Percentiles rank a stretch among this genome's conserved stretches.
phyloP scores from a whole-genome alignment of 345 rosid species.

The Eucalyptus erythrocorys region DNA sequence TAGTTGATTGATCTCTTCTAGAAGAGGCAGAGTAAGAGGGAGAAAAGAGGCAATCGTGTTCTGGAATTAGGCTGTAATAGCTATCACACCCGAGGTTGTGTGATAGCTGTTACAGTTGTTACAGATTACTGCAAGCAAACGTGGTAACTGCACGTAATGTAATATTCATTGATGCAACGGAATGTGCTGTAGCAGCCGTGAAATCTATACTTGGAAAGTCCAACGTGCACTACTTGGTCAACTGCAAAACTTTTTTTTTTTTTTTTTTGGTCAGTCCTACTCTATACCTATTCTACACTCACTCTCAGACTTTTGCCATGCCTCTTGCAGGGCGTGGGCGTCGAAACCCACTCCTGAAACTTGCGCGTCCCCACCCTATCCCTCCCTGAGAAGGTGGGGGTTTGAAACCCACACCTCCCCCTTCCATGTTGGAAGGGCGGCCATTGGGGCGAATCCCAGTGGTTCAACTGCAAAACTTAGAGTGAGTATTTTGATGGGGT shows the following conservation, averaged over 20 bases:
- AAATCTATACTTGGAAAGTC: not conserved
- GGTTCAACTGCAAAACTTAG: not conserved
- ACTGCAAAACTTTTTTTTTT: too few relatives aligned
- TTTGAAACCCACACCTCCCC: too few relatives aligned
- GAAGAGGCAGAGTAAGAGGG: not conserved
- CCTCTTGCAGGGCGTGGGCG: too few relatives aligned
- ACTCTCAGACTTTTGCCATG: too few relatives aligned
- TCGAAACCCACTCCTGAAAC: too few relatives aligned
- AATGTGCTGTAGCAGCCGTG: not conserved
- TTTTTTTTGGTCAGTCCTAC: too few relatives aligned
- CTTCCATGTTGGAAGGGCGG: too few relatives aligned
- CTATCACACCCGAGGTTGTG: not conserved
- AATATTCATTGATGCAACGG: not conserved
- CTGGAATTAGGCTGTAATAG: not conserved
- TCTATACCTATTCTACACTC: too few relatives aligned
- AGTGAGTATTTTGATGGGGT: not conserved
- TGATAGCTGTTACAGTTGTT: not conserved
- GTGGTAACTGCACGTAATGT: not conserved
- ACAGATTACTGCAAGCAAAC: not conserved
- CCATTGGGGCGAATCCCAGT: too few relatives aligned
- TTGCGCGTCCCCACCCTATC: too few relatives aligned
- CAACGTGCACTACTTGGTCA: not conserved
- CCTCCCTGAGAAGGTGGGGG: too few relatives aligned
- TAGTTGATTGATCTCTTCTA: not conserved
- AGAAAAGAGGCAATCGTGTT: not conserved